Conservation (phyloP, 768 basidiomycete genomes). For the Pleurotus giganteus region DNA sequence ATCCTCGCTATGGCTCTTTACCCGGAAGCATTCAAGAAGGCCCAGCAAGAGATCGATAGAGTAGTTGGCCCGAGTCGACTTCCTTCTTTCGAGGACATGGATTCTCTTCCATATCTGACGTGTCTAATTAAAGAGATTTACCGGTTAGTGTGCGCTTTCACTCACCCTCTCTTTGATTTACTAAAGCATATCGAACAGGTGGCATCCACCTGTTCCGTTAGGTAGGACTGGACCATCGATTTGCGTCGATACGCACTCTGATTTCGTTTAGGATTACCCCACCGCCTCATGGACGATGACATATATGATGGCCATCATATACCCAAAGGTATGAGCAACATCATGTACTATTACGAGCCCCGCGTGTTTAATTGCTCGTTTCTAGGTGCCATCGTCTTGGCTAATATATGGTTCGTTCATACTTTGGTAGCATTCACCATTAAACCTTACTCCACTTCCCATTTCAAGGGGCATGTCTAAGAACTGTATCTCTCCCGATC, state of each 20-base stretch:
- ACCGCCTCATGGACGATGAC: slow-evolving; percentile 51
- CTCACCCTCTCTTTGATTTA: slow-evolving; percentile 1
- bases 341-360: not conserved
- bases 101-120: slow-evolving; percentile 45
- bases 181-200: slow-evolving; percentile 27
- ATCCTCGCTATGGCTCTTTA: slow-evolving; percentile 53
- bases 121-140: slow-evolving; percentile 46
- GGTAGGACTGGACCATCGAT: slow-evolving; percentile 15
- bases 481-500: slow-evolving; percentile 39
- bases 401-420: slow-evolving; percentile 20
- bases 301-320: slow-evolving; percentile 45
- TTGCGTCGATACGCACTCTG: not conserved
- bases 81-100: slow-evolving; percentile 43
- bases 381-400: slow-evolving; percentile 39
- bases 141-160: slow-evolving; percentile 29
- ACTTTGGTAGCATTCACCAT: not conserved
- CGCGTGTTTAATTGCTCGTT: not conserved
- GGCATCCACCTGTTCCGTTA: slow-evolving; percentile 47
- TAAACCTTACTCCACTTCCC: not conserved
- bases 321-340: slow-evolving; percentile 39
- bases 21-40: slow-evolving; percentile 46
- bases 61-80: slow-evolving; percentile 43
- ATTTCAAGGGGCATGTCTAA: slow-evolving; percentile 26
- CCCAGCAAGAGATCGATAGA: slow-evolving; percentile 50
- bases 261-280: slow-evolving; percentile 34